phyloP scores from a whole-genome alignment of 768 basidiomycete genomes.

The Brasilioporus rufonigricans region DNA sequence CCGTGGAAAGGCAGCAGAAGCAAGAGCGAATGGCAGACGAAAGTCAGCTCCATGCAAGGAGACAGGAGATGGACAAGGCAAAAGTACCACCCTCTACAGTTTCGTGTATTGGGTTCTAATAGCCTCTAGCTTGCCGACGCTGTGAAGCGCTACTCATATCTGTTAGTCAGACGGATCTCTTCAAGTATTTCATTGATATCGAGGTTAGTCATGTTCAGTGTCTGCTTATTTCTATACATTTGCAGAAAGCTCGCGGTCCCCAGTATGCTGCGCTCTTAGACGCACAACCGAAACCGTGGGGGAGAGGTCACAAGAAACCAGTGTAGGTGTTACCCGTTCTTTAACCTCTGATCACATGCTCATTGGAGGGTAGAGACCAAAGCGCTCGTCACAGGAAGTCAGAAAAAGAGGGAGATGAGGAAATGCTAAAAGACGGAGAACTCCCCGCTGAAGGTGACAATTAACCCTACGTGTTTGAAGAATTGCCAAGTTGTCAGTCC shows the following conservation, averaged over 20 bases:
- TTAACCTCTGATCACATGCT: not conserved
- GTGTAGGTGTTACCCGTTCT: slow-evolving; percentile 42
- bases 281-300: slow-evolving; percentile 81
- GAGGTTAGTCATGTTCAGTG: slow-evolving; percentile 61
- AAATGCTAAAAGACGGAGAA: slow-evolving; percentile 85
- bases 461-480: slow-evolving; percentile 91
- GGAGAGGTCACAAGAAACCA: slow-evolving; percentile 81
- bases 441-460: slow-evolving; percentile 78
- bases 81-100: slow-evolving; percentile 49
- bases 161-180: slow-evolving; percentile 97
- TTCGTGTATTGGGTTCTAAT: slow-evolving; percentile 9
- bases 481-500: slow-evolving; percentile 80
- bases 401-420: slow-evolving; percentile 98
- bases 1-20: slow-evolving; percentile 40
- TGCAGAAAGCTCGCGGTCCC: slow-evolving; percentile 72
- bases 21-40: slow-evolving; percentile 67
- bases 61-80: slow-evolving; percentile 85
- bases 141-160: slow-evolving; percentile 94
- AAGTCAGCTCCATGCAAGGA: slow-evolving; percentile 62
- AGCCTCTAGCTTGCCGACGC: slow-evolving; percentile 75
- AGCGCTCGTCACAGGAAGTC: slow-evolving; percentile 87
- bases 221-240: not conserved
- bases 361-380: slow-evolving; percentile 52
- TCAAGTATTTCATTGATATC: slow-evolving; percentile 97
- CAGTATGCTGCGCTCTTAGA: slow-evolving; percentile 83